Evolutionary conservation across 2,329 filamentous ascomycete genomes (phyloP).

Genomic region (Allantophomopsis lycopodina): DNA sequence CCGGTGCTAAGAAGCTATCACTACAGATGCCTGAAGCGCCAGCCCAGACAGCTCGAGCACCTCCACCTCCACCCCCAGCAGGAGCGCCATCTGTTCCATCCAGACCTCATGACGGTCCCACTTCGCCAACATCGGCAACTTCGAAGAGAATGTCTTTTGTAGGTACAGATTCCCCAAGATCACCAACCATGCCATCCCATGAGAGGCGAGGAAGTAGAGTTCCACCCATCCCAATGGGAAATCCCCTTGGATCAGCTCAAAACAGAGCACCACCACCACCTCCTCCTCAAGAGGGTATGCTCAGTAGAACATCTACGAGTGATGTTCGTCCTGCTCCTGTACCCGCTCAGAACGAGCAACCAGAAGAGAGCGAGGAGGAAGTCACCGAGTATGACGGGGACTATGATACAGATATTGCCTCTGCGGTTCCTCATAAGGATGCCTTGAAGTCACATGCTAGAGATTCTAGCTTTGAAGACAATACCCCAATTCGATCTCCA

Average conservation of each 20-base stretch:
- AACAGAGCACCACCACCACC: slow-evolving; percentile 54
- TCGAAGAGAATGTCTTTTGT: slow-evolving; percentile 18
- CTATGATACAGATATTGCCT: slow-evolving; percentile 93
- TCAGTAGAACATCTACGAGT: slow-evolving; percentile 44
- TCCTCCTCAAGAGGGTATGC: slow-evolving; percentile 30
- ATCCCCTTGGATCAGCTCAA: slow-evolving; percentile 30
- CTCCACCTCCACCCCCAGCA: slow-evolving; percentile 31
- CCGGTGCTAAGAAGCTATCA: slow-evolving; percentile 28
- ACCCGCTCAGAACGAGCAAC: slow-evolving; percentile 26
- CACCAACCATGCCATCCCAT: slow-evolving; percentile 21
- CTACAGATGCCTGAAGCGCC: slow-evolving; percentile 26
- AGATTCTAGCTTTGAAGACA: slow-evolving; percentile 64
- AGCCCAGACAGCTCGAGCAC: slow-evolving; percentile 20
- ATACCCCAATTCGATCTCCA: slow-evolving; percentile 34
- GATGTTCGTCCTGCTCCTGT: slow-evolving; percentile 34
- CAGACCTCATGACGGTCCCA: slow-evolving; percentile 21
- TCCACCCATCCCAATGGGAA: slow-evolving; percentile 45
- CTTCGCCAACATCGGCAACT: slow-evolving; percentile 28
- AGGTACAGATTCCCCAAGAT: slow-evolving; percentile 23
- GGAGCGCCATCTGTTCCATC: slow-evolving; percentile 25
- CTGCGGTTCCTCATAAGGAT: slow-evolving; percentile 88
- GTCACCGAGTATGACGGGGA: slow-evolving; percentile 93
- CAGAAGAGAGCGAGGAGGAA: slow-evolving; percentile 57
- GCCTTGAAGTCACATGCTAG: slow-evolving; percentile 71
- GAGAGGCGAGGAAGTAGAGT: slow-evolving; percentile 42